Evolutionary conservation across 441 rosid genomes (phyloP).

Genomic region (Bruguiera hainesii): DNA sequence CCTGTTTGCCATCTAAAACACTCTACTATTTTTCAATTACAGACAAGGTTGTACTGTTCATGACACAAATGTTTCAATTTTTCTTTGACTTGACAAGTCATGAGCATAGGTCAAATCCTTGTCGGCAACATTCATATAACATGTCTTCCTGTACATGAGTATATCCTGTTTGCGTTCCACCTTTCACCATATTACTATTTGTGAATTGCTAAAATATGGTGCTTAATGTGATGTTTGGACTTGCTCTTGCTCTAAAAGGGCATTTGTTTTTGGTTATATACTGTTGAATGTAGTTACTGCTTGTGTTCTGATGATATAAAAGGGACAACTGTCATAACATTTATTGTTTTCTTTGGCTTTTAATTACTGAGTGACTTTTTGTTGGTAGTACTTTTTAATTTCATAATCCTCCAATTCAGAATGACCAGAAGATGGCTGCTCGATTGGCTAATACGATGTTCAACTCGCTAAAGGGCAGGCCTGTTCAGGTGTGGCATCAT

Average conservation of each 20-base stretch:
- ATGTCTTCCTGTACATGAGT: not conserved
- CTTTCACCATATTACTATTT: too few species aligned
- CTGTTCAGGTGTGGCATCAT: constrained; percentile 69
- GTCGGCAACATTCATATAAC: not conserved
- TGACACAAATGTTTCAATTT: constrained; percentile 14
- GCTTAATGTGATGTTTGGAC: too few species aligned
- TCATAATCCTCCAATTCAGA: constrained; percentile 43
- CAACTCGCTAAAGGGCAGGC: constrained; percentile 89
- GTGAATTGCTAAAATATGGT: constrained; percentile 6
- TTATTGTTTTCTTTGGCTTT: not conserved
- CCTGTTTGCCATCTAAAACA: not conserved
- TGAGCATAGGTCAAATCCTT: constrained; percentile 26
- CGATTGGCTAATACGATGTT: constrained; percentile 70
- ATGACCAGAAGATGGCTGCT: constrained; percentile 78
- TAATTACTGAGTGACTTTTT: constrained; percentile 5
- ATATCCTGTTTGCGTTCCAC: too few species aligned
- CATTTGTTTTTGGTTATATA: too few species aligned
- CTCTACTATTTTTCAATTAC: not conserved
- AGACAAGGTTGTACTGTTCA: constrained; percentile 19
- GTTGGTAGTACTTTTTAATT: not conserved
- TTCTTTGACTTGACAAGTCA: not conserved
- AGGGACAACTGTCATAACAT: not conserved
- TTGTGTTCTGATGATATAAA: too few species aligned
- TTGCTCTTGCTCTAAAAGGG: too few species aligned
- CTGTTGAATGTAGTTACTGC: too few species aligned